These are phyloP conservation scores for Haplosporangium sp. DNA, from an alignment of 371 early-diverging fungal genomes.

Conservation along the genomic window DNA sequence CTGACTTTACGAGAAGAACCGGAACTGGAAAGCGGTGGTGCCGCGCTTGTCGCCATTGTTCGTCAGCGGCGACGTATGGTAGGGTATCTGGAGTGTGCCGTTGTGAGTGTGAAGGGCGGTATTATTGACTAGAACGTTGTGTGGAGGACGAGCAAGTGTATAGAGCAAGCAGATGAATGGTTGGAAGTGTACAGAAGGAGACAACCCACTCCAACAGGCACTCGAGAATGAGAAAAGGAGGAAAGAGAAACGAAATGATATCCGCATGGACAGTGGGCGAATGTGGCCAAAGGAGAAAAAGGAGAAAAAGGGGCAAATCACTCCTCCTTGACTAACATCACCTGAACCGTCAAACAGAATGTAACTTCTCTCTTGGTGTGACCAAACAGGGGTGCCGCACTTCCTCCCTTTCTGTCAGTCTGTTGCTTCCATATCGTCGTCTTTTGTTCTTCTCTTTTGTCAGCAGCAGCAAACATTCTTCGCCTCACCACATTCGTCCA, in stretches of 20 bases:
- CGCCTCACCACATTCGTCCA: no score
- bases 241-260: neutral
- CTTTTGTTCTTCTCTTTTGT: neutral
- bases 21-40: conserved; percentile 14
- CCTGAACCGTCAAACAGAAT: conserved; percentile 1
- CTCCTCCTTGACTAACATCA: conserved; percentile 1
- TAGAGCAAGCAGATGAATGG: neutral
- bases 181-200: neutral
- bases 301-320: neutral
- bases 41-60: conserved; percentile 9
- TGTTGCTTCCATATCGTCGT: neutral
- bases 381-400: neutral
- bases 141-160: neutral
- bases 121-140: neutral
- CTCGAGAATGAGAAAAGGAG: conserved; percentile 1
- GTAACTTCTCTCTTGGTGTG: neutral
- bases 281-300: neutral
- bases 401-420: no score
- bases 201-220: neutral
- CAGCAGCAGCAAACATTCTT: neutral
- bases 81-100: no score
- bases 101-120: neutral
- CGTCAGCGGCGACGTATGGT: neutral
- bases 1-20: neutral
- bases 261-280: no score